Evolutionary conservation across 1,284 basidiomycete species (phyloP).

Genomic region (Chalciporus sp.): DNA sequence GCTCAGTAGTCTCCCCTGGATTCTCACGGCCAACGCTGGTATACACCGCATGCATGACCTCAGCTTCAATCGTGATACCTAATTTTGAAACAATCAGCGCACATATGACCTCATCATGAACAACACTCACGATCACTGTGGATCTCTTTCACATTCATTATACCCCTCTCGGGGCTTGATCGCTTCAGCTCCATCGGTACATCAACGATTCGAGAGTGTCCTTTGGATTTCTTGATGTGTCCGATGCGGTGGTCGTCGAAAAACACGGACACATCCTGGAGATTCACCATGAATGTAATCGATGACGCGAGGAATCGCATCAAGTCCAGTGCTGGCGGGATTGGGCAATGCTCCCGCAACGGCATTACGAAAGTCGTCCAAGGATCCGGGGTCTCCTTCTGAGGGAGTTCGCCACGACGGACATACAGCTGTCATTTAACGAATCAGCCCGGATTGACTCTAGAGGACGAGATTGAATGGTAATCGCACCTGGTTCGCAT

Average conservation of each 20-base stretch:
- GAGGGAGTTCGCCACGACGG: conserved; percentile 67
- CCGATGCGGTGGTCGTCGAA: conserved; percentile 79
- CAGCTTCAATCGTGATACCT: not conserved
- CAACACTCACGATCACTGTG: not conserved
- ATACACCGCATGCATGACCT: not conserved
- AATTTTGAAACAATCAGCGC: not conserved
- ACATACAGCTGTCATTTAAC: conserved; percentile 58
- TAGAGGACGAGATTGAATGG: not conserved
- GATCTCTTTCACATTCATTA: conserved; percentile 51
- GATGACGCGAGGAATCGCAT: conserved; percentile 90
- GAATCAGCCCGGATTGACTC: not conserved
- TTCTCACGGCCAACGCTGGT: not conserved
- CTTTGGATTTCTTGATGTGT: conserved; percentile 62
- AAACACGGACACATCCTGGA: conserved; percentile 75
- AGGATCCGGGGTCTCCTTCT: conserved; percentile 32
- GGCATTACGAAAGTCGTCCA: conserved; percentile 94
- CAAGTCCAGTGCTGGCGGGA: conserved; percentile 80
- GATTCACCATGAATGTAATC: conserved; percentile 88
- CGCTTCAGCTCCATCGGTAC: conserved; percentile 48
- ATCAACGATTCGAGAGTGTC: conserved; percentile 41
- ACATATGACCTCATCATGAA: not conserved
- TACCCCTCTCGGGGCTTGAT: conserved; percentile 44
- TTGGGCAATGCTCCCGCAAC: conserved; percentile 77
- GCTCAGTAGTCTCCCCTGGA: no score
- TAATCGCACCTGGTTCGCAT: conserved; percentile 50